A percentile compares a stretch with the other conserved stretches of the same genome.
phyloP scores from a whole-genome alignment of 345 rosid species.

The Eucalyptus sideroxylon region DNA sequence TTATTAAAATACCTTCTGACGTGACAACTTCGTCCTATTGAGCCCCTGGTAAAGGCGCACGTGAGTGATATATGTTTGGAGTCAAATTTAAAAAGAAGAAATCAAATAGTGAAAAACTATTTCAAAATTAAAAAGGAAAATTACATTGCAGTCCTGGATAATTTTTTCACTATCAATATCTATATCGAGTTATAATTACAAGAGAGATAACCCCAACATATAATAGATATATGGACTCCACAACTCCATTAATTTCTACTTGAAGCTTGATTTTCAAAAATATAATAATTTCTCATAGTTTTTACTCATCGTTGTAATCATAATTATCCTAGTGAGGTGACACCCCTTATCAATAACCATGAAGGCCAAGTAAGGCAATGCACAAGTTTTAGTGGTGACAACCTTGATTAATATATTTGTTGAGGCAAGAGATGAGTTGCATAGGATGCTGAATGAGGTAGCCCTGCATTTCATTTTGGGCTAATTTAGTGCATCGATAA shows the following conservation, averaged over 20 bases:
- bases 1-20: neutral
- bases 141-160: neutral
- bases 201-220: neutral
- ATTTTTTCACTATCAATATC: neutral
- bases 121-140: neutral
- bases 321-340: neutral
- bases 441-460: slow-evolving; percentile 68
- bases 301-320: neutral
- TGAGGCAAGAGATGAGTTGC: slow-evolving; percentile 66
- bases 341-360: neutral
- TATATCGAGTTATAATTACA: neutral
- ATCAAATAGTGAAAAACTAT: neutral
- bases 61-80: neutral
- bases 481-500: neutral
- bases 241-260: neutral
- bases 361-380: neutral
- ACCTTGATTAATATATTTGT: slow-evolving; percentile 2
- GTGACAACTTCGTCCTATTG: neutral
- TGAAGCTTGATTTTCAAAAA: neutral
- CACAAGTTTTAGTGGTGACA: neutral
- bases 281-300: neutral
- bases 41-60: neutral
- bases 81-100: neutral
- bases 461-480: neutral
- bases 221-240: neutral